phyloP scores from a whole-genome alignment of 2,329 filamentous ascomycete genomes.

The Paraphaeosphaeria minitans region DNA sequence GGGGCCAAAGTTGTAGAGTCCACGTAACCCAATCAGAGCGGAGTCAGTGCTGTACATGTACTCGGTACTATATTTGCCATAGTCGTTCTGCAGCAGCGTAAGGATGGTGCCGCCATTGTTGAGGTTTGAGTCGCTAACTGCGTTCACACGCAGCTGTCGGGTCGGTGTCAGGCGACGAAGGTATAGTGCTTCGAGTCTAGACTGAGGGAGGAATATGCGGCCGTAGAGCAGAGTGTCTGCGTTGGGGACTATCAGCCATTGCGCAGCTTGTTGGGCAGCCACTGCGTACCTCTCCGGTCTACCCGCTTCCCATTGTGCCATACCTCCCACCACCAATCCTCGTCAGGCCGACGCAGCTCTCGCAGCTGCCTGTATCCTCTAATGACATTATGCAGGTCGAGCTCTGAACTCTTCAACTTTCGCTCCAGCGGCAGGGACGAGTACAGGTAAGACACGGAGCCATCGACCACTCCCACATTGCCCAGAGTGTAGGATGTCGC shows the following conservation, averaged over 20 bases:
- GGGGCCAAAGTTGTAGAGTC: slow-evolving; percentile 91
- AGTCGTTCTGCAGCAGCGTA: slow-evolving; percentile 78
- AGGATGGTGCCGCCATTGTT: slow-evolving; percentile 78
- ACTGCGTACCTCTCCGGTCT: slow-evolving; percentile 53
- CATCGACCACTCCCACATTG: slow-evolving; percentile 88
- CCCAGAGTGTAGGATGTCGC: slow-evolving; percentile 92
- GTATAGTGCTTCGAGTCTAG: slow-evolving; percentile 84
- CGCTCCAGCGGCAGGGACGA: slow-evolving; percentile 78
- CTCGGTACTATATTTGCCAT: slow-evolving; percentile 85
- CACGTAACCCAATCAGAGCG: slow-evolving; percentile 82
- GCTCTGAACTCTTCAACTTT: slow-evolving; percentile 70
- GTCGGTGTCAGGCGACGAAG: slow-evolving; percentile 77
- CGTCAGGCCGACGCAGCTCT: slow-evolving; percentile 62
- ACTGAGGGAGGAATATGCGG: slow-evolving; percentile 80
- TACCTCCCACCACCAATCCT: slow-evolving; percentile 58
- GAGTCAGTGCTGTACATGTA: slow-evolving; percentile 93
- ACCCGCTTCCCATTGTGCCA: slow-evolving; percentile 58
- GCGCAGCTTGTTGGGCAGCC: slow-evolving; percentile 9
- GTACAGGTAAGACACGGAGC: slow-evolving; percentile 96
- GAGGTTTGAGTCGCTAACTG: slow-evolving; percentile 73
- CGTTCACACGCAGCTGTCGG: slow-evolving; percentile 78
- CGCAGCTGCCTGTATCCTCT: slow-evolving; percentile 81
- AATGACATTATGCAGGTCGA: slow-evolving; percentile 78
- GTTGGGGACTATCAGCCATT: slow-evolving; percentile 25
- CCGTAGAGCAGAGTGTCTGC: slow-evolving; percentile 72